These are phyloP conservation scores for Hyaloperonospora brassicae DNA, from an alignment of 352 stramenopile genomes.

Conservation along the genomic window DNA sequence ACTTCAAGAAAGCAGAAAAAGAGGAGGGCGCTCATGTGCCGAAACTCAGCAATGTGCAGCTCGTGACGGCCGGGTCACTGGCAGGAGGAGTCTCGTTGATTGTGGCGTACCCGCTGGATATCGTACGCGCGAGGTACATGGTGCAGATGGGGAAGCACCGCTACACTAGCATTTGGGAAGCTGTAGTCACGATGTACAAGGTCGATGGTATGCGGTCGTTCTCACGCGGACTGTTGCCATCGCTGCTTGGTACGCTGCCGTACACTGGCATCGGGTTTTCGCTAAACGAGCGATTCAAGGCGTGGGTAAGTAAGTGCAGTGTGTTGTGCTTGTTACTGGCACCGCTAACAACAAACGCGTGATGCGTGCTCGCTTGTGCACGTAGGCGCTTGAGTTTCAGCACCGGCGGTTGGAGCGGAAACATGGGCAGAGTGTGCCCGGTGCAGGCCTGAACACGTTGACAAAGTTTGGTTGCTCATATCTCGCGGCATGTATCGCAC, in stretches of 20 bases:
- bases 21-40: slow-evolving; percentile 26
- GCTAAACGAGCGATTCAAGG: slow-evolving; percentile 79
- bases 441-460: slow-evolving; percentile 44
- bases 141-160: slow-evolving; percentile 77
- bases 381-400: slow-evolving; percentile 45
- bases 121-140: slow-evolving; percentile 78
- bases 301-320: slow-evolving; percentile 34
- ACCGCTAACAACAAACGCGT: background rate
- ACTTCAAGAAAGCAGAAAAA: slow-evolving; percentile 43
- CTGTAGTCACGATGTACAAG: slow-evolving; percentile 69
- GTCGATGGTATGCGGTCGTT: slow-evolving; percentile 62
- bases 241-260: slow-evolving; percentile 70
- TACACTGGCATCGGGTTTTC: slow-evolving; percentile 84
- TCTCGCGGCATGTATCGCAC: slow-evolving; percentile 74
- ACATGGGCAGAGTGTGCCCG: slow-evolving; percentile 17
- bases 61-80: slow-evolving; percentile 63
- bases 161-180: slow-evolving; percentile 64
- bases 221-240: slow-evolving; percentile 60
- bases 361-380: background rate
- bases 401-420: slow-evolving; percentile 26
- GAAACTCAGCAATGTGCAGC: slow-evolving; percentile 70
- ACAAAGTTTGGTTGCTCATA: slow-evolving; percentile 83
- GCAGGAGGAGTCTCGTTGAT: slow-evolving; percentile 65
- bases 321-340: background rate
- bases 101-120: slow-evolving; percentile 75